Evolutionary conservation across 2,329 filamentous ascomycete species (phyloP).

Genomic region (Nemania abortiva): DNA sequence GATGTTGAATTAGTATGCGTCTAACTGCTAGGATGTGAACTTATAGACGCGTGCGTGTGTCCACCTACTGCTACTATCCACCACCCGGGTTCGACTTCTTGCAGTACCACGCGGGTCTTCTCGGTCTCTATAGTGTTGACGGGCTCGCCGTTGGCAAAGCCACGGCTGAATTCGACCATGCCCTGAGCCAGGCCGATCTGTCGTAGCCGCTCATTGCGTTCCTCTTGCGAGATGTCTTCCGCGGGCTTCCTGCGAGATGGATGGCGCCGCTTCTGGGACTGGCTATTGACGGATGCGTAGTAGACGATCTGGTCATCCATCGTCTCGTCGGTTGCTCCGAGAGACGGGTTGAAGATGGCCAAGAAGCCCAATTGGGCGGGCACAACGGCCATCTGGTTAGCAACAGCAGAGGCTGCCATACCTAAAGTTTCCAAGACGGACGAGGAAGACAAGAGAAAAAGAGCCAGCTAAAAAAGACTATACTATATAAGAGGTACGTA

Average conservation of each 20-base stretch:
- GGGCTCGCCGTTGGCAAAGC: slow-evolving; percentile 81
- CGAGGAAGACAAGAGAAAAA: neutral
- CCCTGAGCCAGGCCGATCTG: slow-evolving; percentile 97
- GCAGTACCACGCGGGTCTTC: slow-evolving; percentile 83
- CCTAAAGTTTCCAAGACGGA: neutral
- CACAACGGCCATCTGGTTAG: slow-evolving; percentile 57
- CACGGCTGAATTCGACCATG: slow-evolving; percentile 92
- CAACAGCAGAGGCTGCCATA: slow-evolving; percentile 43
- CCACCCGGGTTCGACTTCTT: slow-evolving; percentile 91
- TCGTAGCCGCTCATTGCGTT: slow-evolving; percentile 86
- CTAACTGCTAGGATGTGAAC: neutral
- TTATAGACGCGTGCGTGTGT: neutral
- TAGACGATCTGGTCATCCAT: slow-evolving; percentile 90
- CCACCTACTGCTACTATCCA: slow-evolving; percentile 88
- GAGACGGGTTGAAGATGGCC: slow-evolving; percentile 92
- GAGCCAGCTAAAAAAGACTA: neutral
- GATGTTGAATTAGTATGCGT: slow-evolving; percentile 30
- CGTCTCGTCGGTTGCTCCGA: slow-evolving; percentile 71
- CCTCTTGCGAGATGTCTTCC: slow-evolving; percentile 66
- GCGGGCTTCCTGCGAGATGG: slow-evolving; percentile 58
- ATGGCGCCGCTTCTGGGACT: slow-evolving; percentile 56
- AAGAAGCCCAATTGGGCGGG: slow-evolving; percentile 92
- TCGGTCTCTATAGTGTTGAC: slow-evolving; percentile 93
- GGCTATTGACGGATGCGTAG: slow-evolving; percentile 76
- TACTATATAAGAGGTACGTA: neutral